Base-by-base conservation (phyloP, 202 grass and related monocot genomes). In the Carex arenaria region DNA sequence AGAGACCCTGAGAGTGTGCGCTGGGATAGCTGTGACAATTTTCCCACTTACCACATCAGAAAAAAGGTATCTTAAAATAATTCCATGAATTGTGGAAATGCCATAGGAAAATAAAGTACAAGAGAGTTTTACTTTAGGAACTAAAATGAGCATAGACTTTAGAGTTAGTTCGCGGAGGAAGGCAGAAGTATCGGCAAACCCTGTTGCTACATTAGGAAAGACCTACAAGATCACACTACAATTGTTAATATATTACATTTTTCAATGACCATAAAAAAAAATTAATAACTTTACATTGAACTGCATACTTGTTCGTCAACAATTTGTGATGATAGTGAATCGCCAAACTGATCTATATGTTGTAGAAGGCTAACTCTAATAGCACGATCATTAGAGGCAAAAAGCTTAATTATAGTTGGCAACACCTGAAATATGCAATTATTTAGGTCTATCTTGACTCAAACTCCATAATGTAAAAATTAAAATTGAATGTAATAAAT, bases 271-370 rank as follows among this genome's bases (percentile, higher is more conserved):
- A 68, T 85, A 5, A 89, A 45, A 59, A 59, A 78, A 47, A 19
- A 80, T 14, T 53, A 28, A 38, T 59, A 73, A 78, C 30, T 19
- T 78, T 4, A 78, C 53, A 30, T 12, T 43, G 10, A 34, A 86
- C 49, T 34, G 73, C 85, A 84, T 87, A 99, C 96, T 90, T 96
- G 96, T 62, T 99, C 93, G 89, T 99, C 96, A 84, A 96, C 96
- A 87, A 91, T 99, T 87, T 99, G 96, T 83, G 89, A 72, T 78
- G 89, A 81, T 80, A 99, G 83, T 72, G 91, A 96, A 66, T 99
- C 96, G 47, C 96, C 96, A 92, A 94, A 99, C 85, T 99, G 93
- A 83, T 99, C 96, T 92, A 96, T 87, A 74, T 99, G 93, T 84
- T 99, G 96, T 86, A 99, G 85, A 82, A 99, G 96, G 83, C 89